Evolutionary conservation across 768 basidiomycete genomes (phyloP), one percentile per base, ranked within the genome.

Genomic region (Trametes meyenii): DNA sequence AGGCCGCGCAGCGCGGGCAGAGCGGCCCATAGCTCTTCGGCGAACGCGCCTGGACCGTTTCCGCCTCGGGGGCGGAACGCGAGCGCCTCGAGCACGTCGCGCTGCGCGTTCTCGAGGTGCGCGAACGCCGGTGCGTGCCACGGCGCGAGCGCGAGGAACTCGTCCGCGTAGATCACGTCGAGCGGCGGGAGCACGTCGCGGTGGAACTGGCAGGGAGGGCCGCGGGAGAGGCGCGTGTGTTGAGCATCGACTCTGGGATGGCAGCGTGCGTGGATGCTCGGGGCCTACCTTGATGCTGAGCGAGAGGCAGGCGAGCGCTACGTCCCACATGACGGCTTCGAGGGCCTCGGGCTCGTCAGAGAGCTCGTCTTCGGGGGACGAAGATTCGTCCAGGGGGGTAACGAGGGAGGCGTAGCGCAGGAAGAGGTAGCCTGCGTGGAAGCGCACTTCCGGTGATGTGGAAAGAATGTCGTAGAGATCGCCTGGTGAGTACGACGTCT

Each of bases 381-480:
- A 56, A 6, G 56, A 16, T 10, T 61, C 44, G 26, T 61, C 55
- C 5, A 44, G 6, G 6, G 69, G 64, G 63, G 76, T 73, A 0
- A 83, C 70, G 24, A 79, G 68, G 33, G 77, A 74, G 65, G 85
- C 82, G 60, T 85, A 89, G 19, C 85, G 78, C 23, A 79, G 72
- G 63, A 89, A 86, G 62, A 89, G 71, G 68, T 84, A 81, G 0
- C 76, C 83, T 0, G 87, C 87, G 58, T 89, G 87, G 64, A 88
- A 89, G 3, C 85, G 79, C 16, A 87, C 88, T 60, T 87, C 81
- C 0, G 77, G 78, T 0, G 82, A 85, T 2, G 74, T 78, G 8
- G 70, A 69, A 24, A 90, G 77, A 56, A 89, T 84, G 50, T 87
- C 83, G 42, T 75, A 70, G 26, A 89, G 74, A 55, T 84, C 71